Evolutionary conservation across 495 filamentous ascomycete species (phyloP).

Genomic region (Penicillium cosmopolitanum): DNA sequence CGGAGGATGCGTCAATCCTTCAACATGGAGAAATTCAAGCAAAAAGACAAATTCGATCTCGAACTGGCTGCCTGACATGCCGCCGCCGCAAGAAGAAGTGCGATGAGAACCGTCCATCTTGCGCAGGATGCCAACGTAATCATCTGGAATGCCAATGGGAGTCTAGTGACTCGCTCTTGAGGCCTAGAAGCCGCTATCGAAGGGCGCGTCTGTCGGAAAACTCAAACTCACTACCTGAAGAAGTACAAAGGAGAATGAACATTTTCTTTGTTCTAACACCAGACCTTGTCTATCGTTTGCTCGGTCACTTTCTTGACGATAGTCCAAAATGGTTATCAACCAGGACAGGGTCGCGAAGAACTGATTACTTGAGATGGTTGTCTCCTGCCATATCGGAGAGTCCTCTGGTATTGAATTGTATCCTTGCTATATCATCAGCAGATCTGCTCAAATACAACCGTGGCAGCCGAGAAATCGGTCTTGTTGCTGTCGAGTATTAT

Average conservation of each 20-base stretch:
- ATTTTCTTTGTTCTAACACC: conserved; percentile 21
- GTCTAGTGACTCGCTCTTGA: not conserved
- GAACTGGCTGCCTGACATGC: conserved; percentile 10
- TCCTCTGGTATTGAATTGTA: conserved; percentile 18
- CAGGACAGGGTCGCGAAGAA: conserved; percentile 10
- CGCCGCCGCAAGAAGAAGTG: conserved; percentile 13
- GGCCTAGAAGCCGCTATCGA: conserved; percentile 6
- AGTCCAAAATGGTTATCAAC: conserved; percentile 25
- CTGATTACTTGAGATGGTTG: conserved; percentile 13
- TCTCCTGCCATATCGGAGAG: conserved; percentile 19
- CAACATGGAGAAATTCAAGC: not conserved
- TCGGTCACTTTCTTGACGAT: conserved; percentile 19
- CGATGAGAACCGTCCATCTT: conserved; percentile 5
- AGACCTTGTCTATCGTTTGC: conserved; percentile 12
- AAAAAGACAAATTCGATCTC: not conserved
- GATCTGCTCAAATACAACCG: conserved; percentile 25
- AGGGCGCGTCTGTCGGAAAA: not conserved
- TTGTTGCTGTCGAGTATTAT: conserved; percentile 20
- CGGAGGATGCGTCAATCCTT: not conserved
- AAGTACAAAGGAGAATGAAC: conserved; percentile 17
- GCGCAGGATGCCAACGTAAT: conserved; percentile 37
- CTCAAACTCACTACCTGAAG: not conserved
- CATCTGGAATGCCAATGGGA: conserved; percentile 39
- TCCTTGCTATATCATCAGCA: conserved; percentile 19
- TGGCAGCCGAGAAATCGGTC: conserved; percentile 6